Evolutionary conservation across 176 grass and related monocot species (phyloP).

Genomic region (Poa annua): DNA sequence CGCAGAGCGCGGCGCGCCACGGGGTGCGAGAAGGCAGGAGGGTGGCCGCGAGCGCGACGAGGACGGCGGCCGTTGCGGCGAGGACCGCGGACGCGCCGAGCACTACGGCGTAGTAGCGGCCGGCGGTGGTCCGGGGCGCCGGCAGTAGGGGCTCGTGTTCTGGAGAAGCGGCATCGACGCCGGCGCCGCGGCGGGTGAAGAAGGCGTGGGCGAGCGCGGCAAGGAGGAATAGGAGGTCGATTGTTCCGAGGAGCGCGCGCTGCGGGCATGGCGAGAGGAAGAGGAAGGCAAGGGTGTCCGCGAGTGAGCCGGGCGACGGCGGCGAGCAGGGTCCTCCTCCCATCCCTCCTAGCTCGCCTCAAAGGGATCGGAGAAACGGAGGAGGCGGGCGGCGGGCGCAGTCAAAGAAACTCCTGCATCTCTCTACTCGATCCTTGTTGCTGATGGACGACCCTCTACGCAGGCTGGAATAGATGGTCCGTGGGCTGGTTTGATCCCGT

Average conservation of each 20-base stretch:
- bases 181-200: background rate
- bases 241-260: constrained; percentile 20
- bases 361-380: too few relatives aligned
- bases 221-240: constrained; percentile 40
- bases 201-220: background rate
- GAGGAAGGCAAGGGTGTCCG: constrained; percentile 14
- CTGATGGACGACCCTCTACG: too few relatives aligned
- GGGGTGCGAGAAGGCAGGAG: constrained; percentile 5
- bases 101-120: background rate
- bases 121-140: background rate
- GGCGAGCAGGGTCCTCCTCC: constrained; percentile 13
- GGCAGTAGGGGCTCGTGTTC: constrained; percentile 6
- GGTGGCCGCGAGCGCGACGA: constrained; percentile 30
- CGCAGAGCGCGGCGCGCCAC: background rate
- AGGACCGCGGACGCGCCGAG: constrained; percentile 27
- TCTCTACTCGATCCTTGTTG: too few relatives aligned
- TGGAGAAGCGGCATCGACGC: background rate
- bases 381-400: too few relatives aligned
- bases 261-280: constrained; percentile 43
- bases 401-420: too few relatives aligned
- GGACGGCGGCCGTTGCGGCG: constrained; percentile 37
- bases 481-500: too few relatives aligned
- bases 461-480: too few relatives aligned
- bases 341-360: background rate
- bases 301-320: background rate